Percentiles rank a stretch among this genome's conserved stretches.
These are phyloP conservation scores for Agaricus subrufescens DNA, from an alignment of 768 basidiomycete genomes.

Conservation along the genomic window DNA sequence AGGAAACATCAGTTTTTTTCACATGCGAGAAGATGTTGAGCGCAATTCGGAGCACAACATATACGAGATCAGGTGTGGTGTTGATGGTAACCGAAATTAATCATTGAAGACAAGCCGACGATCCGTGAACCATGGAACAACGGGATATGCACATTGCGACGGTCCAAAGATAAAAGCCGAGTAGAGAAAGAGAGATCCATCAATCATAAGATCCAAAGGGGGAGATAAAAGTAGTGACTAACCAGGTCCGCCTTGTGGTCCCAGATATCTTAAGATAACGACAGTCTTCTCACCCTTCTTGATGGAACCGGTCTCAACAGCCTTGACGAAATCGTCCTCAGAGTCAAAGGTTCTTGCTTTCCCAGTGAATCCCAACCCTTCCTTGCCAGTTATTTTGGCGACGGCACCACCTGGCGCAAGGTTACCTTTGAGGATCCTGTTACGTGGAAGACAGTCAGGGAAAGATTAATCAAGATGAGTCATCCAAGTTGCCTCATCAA, in stretches of 20 bases:
- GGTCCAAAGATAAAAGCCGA: not conserved
- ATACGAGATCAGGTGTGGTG: not conserved
- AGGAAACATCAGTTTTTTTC: too few relatives aligned
- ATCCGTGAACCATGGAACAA: not conserved
- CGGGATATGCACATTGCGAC: not conserved
- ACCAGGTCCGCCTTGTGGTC: conserved; percentile 96
- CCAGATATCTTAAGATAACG: conserved; percentile 91
- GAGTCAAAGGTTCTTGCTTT: conserved; percentile 91
- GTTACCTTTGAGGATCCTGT: conserved; percentile 85
- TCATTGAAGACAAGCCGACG: not conserved
- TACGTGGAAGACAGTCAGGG: not conserved
- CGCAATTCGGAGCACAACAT: too few relatives aligned
- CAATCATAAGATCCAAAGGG: conserved; percentile 5
- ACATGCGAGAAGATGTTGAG: too few relatives aligned
- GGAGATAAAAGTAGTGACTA: conserved; percentile 23
- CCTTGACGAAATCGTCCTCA: conserved; percentile 83
- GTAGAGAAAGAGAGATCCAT: not conserved
- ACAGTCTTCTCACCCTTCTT: conserved; percentile 97
- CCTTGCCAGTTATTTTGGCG: conserved; percentile 95
- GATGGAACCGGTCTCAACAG: conserved; percentile 84
- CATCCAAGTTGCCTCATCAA: not conserved
- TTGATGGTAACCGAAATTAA: not conserved
- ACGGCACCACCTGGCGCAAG: conserved; percentile 95
- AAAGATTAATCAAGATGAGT: not conserved
- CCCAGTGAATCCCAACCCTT: conserved; percentile 84